Conservation (phyloP, 441 rosid genomes). For the Populus tomentosa region DNA sequence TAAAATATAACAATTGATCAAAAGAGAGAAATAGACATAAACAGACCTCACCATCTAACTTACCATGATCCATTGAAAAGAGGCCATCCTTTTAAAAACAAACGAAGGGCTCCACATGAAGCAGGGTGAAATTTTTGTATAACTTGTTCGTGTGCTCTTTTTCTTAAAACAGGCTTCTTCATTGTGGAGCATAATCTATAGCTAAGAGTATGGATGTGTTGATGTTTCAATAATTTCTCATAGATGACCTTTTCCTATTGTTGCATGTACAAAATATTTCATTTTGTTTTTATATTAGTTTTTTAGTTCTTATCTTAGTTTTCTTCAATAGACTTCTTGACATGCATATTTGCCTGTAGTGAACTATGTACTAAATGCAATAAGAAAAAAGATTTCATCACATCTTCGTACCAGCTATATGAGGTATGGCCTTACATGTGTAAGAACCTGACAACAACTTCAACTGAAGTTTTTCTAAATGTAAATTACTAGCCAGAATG, state of each 20-base stretch:
- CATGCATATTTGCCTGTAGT: neutral
- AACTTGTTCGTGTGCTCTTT: neutral
- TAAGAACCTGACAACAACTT: too few species aligned
- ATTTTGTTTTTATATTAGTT: neutral
- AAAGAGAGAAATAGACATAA: neutral
- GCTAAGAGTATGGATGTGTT: neutral
- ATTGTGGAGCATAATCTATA: neutral
- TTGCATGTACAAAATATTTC: neutral
- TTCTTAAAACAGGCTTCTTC: neutral
- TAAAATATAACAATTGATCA: slow-evolving; percentile 9
- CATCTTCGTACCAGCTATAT: neutral
- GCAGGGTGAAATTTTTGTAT: neutral
- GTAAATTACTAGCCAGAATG: too few species aligned
- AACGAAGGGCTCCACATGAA: neutral
- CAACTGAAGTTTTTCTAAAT: too few species aligned
- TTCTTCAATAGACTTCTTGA: neutral
- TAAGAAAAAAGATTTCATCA: neutral
- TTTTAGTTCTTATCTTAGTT: neutral
- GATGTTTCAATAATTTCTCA: neutral
- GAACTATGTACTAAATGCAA: neutral
- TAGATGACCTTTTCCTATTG: neutral
- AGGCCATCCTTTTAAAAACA: neutral
- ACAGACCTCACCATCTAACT: neutral
- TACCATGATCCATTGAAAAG: neutral
- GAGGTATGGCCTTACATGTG: neutral